Conservation (phyloP, 2,329 filamentous ascomycete genomes). For the Diplodia seriata region DNA sequence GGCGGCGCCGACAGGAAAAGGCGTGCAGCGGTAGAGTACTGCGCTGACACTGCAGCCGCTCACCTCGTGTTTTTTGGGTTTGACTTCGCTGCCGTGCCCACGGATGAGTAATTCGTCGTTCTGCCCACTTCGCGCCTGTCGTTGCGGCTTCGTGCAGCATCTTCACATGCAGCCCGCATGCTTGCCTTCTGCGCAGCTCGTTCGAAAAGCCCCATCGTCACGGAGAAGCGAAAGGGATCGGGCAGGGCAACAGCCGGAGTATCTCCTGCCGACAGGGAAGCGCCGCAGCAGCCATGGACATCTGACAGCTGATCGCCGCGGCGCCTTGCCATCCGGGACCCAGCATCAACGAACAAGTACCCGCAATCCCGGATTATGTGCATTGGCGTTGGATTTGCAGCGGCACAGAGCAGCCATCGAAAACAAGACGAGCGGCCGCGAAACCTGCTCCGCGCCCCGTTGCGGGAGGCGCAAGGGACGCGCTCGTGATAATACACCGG, state of each 20-base stretch:
- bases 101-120: neutral
- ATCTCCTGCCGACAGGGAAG: slow-evolving; percentile 8
- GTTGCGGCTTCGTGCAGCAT: neutral
- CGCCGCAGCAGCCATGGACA: neutral
- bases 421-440: too few relatives aligned
- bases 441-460: neutral
- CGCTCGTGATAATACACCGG: neutral
- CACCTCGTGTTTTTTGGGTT: neutral
- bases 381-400: too few relatives aligned
- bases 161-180: neutral
- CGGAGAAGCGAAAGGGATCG: neutral
- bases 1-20: neutral
- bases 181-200: neutral
- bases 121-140: neutral
- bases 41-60: neutral
- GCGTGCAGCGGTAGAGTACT: too few relatives aligned
- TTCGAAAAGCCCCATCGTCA: neutral
- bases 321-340: neutral
- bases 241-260: neutral
- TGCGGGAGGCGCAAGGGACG: neutral
- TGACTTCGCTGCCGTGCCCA: neutral
- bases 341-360: neutral
- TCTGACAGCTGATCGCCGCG: neutral
- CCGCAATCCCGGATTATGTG: neutral
- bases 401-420: neutral